Percentiles rank a stretch among this genome's conserved stretches.
Evolutionary conservation across 1,284 basidiomycete species (phyloP).

Genomic region (Amylostereum areolatum): DNA sequence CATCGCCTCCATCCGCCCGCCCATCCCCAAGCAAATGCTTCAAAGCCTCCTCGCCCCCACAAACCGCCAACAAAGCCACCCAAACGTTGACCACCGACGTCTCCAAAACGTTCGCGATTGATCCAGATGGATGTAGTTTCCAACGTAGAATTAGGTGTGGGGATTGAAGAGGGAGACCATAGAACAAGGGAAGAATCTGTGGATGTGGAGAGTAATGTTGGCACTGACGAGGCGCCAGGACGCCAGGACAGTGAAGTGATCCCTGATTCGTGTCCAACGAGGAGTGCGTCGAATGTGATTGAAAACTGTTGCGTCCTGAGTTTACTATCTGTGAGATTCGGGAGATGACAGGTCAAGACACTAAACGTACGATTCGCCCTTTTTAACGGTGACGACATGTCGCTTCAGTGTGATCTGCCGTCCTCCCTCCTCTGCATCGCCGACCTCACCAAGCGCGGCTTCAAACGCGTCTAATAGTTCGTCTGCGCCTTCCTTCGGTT

Average conservation of each 20-base stretch:
- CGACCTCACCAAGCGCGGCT: constrained; percentile 64
- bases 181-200: constrained; percentile 90
- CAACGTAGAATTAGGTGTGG: constrained; percentile 17
- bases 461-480: constrained; percentile 87
- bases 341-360: too few relatives aligned
- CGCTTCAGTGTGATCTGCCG: constrained; percentile 81
- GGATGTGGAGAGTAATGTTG: constrained; percentile 80
- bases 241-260: constrained; percentile 86
- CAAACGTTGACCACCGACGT: constrained; percentile 83
- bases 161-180: constrained; percentile 72
- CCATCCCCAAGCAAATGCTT: constrained; percentile 86
- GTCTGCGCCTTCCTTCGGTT: constrained; percentile 30
- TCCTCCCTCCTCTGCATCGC: constrained; percentile 59
- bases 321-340: too few relatives aligned
- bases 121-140: constrained; percentile 75
- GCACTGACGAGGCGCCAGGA: constrained; percentile 28
- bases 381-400: constrained; percentile 66
- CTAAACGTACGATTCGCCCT: too few relatives aligned
- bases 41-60: constrained; percentile 59
- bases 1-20: constrained; percentile 88
- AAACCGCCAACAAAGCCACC: constrained; percentile 87
- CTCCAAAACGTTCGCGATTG: constrained; percentile 84
- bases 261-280: constrained; percentile 89
- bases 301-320: constrained; percentile 57
- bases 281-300: constrained; percentile 84